A percentile compares a stretch with the other conserved stretches of the same genome.
Conservation (phyloP, 306 rosid species). For the Potentilla sterilis region DNA sequence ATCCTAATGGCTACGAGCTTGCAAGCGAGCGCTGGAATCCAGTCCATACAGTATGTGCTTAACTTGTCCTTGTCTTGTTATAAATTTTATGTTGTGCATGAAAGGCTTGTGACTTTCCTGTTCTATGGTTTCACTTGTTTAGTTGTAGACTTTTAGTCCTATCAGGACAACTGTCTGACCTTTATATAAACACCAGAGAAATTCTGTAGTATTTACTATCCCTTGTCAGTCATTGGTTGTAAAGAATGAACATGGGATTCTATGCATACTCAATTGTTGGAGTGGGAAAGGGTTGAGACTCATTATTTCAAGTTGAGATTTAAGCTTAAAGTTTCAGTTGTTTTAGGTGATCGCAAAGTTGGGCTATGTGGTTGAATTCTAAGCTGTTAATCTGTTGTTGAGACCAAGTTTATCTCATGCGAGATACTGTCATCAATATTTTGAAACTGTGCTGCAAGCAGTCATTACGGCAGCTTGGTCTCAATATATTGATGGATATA, state of each 20-base stretch:
- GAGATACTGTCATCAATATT: neutral
- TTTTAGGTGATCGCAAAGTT: slow-evolving; percentile 1
- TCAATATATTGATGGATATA: neutral
- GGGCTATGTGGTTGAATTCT: neutral
- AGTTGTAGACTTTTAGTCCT: slow-evolving; percentile 1
- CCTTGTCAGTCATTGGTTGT: slow-evolving; percentile 20
- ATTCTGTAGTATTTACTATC: slow-evolving; percentile 15
- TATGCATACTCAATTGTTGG: neutral
- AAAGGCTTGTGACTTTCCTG: neutral
- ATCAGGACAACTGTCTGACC: neutral
- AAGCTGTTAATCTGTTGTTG: neutral
- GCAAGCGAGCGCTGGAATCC: slow-evolving; percentile 61
- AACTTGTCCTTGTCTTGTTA: neutral
- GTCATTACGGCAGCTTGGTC: neutral
- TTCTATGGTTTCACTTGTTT: slow-evolving; percentile 7
- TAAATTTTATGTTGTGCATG: neutral
- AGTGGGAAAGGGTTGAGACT: neutral
- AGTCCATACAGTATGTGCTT: slow-evolving; percentile 45
- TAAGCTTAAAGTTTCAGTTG: neutral
- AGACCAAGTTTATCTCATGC: neutral
- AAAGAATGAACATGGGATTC: slow-evolving; percentile 19
- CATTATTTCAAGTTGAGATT: neutral
- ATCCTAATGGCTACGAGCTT: slow-evolving; percentile 56
- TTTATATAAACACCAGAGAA: neutral
- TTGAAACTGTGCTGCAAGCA: neutral